Percentiles rank a stretch among this genome's conserved stretches.
Evolutionary conservation across 306 rosid genomes (phyloP).

Genomic region (Vachellia pachyceras): DNA sequence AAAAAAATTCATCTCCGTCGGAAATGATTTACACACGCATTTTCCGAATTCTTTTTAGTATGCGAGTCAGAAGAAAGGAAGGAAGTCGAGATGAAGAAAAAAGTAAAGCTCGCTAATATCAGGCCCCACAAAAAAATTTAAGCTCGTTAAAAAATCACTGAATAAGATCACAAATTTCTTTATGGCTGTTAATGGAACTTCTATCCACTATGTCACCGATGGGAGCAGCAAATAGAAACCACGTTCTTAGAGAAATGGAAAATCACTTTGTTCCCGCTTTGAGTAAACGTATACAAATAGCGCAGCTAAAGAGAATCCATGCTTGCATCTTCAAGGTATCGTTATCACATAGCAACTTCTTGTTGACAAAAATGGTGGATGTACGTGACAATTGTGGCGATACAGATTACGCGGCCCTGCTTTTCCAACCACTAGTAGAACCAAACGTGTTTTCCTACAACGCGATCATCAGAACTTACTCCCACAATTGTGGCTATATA

Average conservation of each 20-base stretch:
- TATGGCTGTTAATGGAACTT: background rate
- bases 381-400: constrained; percentile 55
- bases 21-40: no score
- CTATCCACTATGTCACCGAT: constrained; percentile 8
- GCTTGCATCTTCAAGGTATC: constrained; percentile 56
- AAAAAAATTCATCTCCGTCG: no score
- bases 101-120: background rate
- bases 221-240: constrained; percentile 35
- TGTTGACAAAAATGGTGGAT: constrained; percentile 74
- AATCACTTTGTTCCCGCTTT: constrained; percentile 55
- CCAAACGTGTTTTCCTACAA: constrained; percentile 70
- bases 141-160: background rate
- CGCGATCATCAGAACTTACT: constrained; percentile 64
- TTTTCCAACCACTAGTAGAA: constrained; percentile 57
- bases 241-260: constrained; percentile 53
- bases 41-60: background rate
- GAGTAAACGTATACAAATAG: constrained; percentile 44
- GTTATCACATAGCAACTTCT: constrained; percentile 73
- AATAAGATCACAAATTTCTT: background rate
- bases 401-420: constrained; percentile 49
- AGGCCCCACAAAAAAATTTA: background rate
- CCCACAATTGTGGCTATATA: constrained; percentile 49
- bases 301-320: constrained; percentile 59
- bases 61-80: no score
- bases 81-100: no score